Conservation (phyloP, 371 early-diverging fungal species). For the Sporodiniella umbellata region DNA sequence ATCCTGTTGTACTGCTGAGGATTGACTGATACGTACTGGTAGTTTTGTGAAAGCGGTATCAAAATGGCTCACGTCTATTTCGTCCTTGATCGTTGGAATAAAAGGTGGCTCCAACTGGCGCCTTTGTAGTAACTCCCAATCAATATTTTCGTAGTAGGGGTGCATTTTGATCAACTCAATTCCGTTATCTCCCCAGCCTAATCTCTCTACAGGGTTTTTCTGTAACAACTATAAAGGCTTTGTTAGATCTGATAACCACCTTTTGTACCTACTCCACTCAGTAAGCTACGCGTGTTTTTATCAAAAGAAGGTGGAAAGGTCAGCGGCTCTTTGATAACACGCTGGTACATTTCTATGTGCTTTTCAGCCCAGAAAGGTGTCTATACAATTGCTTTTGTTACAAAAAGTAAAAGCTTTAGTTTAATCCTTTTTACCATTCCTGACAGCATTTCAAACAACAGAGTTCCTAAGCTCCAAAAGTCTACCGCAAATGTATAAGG, state of each 20-base stretch:
- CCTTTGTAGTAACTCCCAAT: slow-evolving; percentile 65
- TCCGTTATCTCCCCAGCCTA: slow-evolving; percentile 57
- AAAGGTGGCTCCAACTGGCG: slow-evolving; percentile 53
- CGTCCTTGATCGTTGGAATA: slow-evolving; percentile 44
- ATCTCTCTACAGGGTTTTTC: slow-evolving; percentile 61
- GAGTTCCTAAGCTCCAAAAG: slow-evolving; percentile 96
- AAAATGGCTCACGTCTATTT: slow-evolving; percentile 59
- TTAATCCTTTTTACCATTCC: slow-evolving; percentile 65
- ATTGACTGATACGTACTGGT: slow-evolving; percentile 45
- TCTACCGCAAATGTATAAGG: slow-evolving; percentile 89
- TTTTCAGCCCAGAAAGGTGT: slow-evolving; percentile 85
- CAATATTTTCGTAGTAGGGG: slow-evolving; percentile 60
- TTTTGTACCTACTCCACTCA: slow-evolving; percentile 53
- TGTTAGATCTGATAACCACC: neutral
- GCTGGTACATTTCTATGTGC: slow-evolving; percentile 74
- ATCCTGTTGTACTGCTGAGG: slow-evolving; percentile 15
- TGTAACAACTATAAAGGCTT: slow-evolving; percentile 53
- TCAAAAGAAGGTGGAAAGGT: slow-evolving; percentile 66
- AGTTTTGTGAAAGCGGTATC: slow-evolving; percentile 60
- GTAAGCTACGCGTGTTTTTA: slow-evolving; percentile 47
- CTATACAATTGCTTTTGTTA: slow-evolving; percentile 24
- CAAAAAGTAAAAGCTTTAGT: neutral
- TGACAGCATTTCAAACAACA: slow-evolving; percentile 82
- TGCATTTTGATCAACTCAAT: slow-evolving; percentile 62
- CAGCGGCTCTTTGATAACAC: slow-evolving; percentile 72